phyloP scores from a whole-genome alignment of 2,329 filamentous ascomycete genomes.

The Rhynchosporium agropyri region DNA sequence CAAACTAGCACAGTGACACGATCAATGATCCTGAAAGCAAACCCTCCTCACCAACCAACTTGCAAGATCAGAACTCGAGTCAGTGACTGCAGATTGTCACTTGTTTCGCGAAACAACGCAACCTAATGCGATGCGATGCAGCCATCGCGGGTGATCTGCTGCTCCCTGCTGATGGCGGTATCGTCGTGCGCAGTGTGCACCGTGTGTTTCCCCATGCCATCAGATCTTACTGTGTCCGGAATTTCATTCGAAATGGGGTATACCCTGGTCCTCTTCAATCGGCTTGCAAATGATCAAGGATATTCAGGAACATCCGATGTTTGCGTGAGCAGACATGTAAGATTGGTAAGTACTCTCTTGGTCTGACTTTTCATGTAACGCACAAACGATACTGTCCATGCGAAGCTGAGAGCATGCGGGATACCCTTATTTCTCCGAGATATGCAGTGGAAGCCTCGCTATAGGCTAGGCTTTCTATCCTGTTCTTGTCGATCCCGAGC shows the following conservation, averaged over 20 bases:
- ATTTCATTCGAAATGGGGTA: background rate
- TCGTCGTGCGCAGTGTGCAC: background rate
- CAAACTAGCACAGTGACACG: background rate
- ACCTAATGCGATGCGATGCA: conserved; percentile 1
- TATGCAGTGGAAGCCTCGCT: background rate
- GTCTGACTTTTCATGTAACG: conserved; percentile 11
- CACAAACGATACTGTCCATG: conserved; percentile 10
- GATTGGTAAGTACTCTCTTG: background rate
- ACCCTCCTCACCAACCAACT: background rate
- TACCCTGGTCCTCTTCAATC: background rate
- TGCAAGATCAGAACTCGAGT: background rate
- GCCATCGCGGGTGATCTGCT: background rate
- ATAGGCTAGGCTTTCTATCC: conserved; percentile 6
- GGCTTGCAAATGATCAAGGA: background rate
- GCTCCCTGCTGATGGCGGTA: background rate
- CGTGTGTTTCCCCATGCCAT: background rate
- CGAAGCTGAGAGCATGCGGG: background rate
- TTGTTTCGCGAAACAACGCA: conserved; percentile 4
- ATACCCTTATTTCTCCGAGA: background rate
- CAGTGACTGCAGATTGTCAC: background rate
- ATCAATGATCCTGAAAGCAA: background rate
- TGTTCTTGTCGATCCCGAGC: background rate
- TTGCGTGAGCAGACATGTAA: conserved; percentile 3
- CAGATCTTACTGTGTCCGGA: too few relatives aligned
- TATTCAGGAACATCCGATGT: conserved; percentile 12